phyloP scores from a whole-genome alignment of 2,329 filamentous ascomycete genomes.

The Pyrenochaeta sp. region DNA sequence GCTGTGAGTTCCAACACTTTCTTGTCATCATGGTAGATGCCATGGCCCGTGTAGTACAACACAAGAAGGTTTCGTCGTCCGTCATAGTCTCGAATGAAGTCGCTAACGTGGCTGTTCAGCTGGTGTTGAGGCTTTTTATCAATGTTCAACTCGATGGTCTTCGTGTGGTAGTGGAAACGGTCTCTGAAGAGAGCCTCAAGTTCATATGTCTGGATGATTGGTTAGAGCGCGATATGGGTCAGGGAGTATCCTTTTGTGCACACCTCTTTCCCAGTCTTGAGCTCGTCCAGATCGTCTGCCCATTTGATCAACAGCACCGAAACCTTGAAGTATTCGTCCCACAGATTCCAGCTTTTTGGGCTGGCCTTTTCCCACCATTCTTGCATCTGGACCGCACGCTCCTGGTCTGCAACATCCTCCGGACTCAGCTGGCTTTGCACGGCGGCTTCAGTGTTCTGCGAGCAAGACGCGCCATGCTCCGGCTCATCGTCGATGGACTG shows the following conservation, averaged over 20 bases:
- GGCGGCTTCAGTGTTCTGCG: slow-evolving; percentile 5
- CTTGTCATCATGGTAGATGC: slow-evolving; percentile 30
- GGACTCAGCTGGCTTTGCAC: slow-evolving; percentile 5
- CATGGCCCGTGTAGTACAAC: slow-evolving; percentile 53
- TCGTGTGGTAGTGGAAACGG: slow-evolving; percentile 39
- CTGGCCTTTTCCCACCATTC: slow-evolving; percentile 46
- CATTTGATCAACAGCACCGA: slow-evolving; percentile 44
- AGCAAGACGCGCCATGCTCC: background rate
- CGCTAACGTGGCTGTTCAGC: slow-evolving; percentile 35
- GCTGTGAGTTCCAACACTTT: slow-evolving; percentile 39
- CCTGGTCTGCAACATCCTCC: slow-evolving; percentile 24
- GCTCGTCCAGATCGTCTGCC: slow-evolving; percentile 42
- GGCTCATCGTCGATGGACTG: slow-evolving; percentile 26
- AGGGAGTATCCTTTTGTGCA: background rate
- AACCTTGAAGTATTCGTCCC: slow-evolving; percentile 37
- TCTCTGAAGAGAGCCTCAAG: slow-evolving; percentile 39
- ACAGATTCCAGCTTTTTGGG: slow-evolving; percentile 29
- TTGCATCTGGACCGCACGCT: slow-evolving; percentile 37
- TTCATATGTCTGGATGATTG: slow-evolving; percentile 33
- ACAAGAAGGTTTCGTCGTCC: slow-evolving; percentile 46
- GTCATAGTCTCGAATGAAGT: slow-evolving; percentile 40
- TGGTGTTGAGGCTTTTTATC: slow-evolving; percentile 45
- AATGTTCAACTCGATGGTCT: slow-evolving; percentile 44
- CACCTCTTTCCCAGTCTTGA: slow-evolving; percentile 45
- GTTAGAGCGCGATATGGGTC: background rate